Evolutionary conservation across 352 stramenopile genomes (phyloP).

Genomic region (Pythium angustatum): DNA sequence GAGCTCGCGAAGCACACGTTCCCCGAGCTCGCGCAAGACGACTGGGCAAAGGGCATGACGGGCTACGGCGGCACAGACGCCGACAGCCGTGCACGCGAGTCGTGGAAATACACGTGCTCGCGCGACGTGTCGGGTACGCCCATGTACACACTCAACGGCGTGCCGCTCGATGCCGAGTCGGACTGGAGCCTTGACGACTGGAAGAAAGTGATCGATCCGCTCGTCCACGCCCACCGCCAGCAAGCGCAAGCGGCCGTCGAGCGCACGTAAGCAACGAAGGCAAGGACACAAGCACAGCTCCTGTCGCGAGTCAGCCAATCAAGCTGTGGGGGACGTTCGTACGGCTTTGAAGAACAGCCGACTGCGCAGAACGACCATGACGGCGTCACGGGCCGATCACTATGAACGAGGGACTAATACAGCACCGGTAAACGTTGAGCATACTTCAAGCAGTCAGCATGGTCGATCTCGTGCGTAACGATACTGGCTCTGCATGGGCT

Average conservation of each 20-base stretch:
- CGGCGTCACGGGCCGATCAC: no score
- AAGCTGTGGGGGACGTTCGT: no score
- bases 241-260: background rate
- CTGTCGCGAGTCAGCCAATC: no score
- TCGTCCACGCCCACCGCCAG: conserved; percentile 37
- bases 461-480: no score
- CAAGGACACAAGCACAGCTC: no score
- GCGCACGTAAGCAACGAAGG: background rate
- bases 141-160: conserved; percentile 79
- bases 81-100: conserved; percentile 54
- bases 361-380: no score
- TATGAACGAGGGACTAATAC: no score
- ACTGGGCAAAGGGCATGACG: conserved; percentile 76
- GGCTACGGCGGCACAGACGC: conserved; percentile 72
- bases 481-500: no score
- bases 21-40: conserved; percentile 50
- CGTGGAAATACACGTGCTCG: conserved; percentile 85
- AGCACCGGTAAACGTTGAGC: no score
- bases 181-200: conserved; percentile 55
- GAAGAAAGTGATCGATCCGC: conserved; percentile 50
- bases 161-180: conserved; percentile 57
- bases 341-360: no score
- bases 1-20: conserved; percentile 68
- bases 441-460: no score
- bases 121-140: conserved; percentile 73